These are phyloP conservation scores for Aegilops tauschii DNA, from an alignment of 176 grass and related monocot species.

Conservation along the genomic window DNA sequence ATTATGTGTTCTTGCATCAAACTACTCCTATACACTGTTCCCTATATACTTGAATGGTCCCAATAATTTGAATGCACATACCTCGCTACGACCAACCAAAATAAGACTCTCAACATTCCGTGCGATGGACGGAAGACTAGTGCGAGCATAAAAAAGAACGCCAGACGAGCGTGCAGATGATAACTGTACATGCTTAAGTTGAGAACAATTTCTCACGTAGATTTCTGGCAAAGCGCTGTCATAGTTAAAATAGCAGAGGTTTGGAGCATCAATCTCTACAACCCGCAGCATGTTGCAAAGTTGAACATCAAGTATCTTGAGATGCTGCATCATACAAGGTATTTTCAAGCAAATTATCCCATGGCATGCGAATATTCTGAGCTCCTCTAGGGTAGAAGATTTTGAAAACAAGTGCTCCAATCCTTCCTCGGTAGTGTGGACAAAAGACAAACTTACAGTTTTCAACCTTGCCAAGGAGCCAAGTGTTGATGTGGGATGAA, in stretches of 20 bases:
- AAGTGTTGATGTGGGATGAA: background rate
- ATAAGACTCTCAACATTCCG: background rate
- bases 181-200: conserved; percentile 1
- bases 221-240: background rate
- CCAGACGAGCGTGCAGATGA: background rate
- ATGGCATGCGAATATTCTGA: background rate
- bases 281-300: background rate
- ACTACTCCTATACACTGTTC: background rate
- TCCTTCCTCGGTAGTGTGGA: background rate
- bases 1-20: background rate
- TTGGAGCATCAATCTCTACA: background rate
- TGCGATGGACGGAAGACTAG: background rate
- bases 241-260: background rate
- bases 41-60: no score
- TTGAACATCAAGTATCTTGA: background rate
- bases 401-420: background rate
- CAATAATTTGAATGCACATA: background rate
- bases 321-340: background rate
- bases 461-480: background rate
- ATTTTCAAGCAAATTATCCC: background rate
- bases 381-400: background rate
- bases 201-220: background rate
- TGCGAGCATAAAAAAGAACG: background rate
- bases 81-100: background rate
- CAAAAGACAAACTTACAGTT: background rate